phyloP scores from a whole-genome alignment of 768 basidiomycete genomes.

The Mycena rosella region DNA sequence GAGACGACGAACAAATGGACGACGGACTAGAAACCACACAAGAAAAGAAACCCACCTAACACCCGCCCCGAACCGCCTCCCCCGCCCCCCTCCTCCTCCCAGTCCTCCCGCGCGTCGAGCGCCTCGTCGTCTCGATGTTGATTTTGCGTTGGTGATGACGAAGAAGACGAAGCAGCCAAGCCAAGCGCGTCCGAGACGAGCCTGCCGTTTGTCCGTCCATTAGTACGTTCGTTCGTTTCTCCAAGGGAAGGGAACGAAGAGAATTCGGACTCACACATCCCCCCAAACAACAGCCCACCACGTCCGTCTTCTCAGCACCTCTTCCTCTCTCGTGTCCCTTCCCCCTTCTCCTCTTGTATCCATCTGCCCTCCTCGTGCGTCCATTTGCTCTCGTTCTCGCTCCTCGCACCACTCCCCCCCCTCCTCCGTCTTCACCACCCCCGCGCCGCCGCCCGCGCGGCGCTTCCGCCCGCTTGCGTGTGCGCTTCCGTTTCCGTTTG shows the following conservation, averaged over 20 bases:
- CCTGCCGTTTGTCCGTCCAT: no score
- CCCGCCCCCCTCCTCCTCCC: constrained; percentile 10
- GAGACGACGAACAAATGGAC: no score
- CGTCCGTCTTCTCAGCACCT: constrained; percentile 62
- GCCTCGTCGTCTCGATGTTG: neutral
- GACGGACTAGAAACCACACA: neutral
- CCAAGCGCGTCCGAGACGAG: constrained; percentile 71
- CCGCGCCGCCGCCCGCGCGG: no score
- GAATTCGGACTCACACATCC: constrained; percentile 77
- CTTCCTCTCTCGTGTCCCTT: constrained; percentile 32
- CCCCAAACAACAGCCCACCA: constrained; percentile 89
- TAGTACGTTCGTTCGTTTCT: no score
- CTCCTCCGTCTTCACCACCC: neutral
- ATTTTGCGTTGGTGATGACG: neutral
- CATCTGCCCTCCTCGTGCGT: neutral
- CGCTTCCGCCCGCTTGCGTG: no score
- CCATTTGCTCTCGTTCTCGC: neutral
- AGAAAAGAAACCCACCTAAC: constrained; percentile 10
- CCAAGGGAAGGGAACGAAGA: constrained; percentile 13
- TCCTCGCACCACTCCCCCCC: neutral
- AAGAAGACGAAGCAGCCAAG: neutral
- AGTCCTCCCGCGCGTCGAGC: neutral
- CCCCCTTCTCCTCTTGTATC: constrained; percentile 6
- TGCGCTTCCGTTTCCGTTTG: no score
- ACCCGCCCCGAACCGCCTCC: constrained; percentile 25